Conservation (phyloP, 345 rosid species). For the Psidium friedrichsthalianum region DNA sequence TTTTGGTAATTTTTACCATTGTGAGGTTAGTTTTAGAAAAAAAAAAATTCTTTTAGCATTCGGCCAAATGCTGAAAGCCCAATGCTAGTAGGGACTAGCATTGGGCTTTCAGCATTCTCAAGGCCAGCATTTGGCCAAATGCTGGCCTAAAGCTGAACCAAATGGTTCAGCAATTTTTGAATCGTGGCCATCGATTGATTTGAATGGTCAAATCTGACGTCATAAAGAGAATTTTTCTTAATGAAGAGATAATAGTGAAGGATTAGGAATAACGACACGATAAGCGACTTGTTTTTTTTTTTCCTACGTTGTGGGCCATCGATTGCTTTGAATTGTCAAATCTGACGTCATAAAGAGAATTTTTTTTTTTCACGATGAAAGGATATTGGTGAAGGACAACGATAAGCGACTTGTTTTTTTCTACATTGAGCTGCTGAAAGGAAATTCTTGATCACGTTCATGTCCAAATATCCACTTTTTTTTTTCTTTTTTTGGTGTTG, state of each 20-base stretch:
- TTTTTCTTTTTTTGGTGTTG: background rate
- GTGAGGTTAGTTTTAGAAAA: too few relatives aligned
- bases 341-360: background rate
- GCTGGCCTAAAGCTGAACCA: too few relatives aligned
- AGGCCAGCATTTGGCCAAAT: too few relatives aligned
- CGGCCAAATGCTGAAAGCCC: too few relatives aligned
- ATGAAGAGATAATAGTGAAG: background rate
- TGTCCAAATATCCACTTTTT: background rate
- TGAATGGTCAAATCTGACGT: background rate
- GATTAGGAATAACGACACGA: background rate
- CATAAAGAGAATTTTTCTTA: background rate
- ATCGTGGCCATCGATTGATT: background rate
- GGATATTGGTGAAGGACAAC: background rate
- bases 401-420: background rate
- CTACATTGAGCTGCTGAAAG: background rate
- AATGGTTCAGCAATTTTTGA: too few relatives aligned
- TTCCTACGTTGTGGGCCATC: background rate
- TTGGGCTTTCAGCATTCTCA: too few relatives aligned
- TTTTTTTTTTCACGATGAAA: background rate
- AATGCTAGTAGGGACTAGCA: too few relatives aligned
- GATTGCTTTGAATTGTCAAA: background rate
- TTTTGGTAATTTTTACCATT: too few relatives aligned
- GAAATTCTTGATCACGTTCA: background rate
- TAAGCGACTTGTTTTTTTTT: background rate
- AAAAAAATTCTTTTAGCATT: too few relatives aligned